A percentile compares a stretch with the other conserved stretches of the same genome.
phyloP scores from a whole-genome alignment of 2,329 filamentous ascomycete species.

The Aspergillus japonicus region DNA sequence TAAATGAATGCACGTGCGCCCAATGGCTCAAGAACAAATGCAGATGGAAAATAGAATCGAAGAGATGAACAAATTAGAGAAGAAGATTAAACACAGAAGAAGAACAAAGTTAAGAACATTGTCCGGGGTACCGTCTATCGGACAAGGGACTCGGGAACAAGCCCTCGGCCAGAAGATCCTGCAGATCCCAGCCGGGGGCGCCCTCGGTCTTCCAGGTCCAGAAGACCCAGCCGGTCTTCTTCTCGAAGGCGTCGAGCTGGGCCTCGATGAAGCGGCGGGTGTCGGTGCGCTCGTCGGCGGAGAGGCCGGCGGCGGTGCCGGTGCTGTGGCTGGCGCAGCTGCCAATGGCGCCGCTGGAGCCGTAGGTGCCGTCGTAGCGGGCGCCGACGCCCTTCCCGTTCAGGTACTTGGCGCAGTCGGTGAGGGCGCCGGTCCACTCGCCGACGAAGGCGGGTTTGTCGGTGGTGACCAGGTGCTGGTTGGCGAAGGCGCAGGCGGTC shows the following conservation, averaged over 20 bases:
- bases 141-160: constrained; percentile 50
- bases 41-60: background rate
- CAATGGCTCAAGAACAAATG: background rate
- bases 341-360: constrained; percentile 51
- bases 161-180: constrained; percentile 42
- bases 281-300: constrained; percentile 35
- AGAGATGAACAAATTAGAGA: background rate
- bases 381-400: constrained; percentile 61
- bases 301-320: constrained; percentile 46
- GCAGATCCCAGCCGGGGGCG: constrained; percentile 51
- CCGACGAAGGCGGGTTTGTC: constrained; percentile 69
- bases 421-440: constrained; percentile 69
- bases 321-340: constrained; percentile 53
- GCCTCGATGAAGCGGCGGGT: constrained; percentile 47
- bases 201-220: constrained; percentile 54
- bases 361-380: constrained; percentile 57
- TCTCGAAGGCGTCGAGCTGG: constrained; percentile 47
- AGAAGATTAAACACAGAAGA: background rate
- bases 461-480: constrained; percentile 47
- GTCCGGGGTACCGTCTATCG: constrained; percentile 33
- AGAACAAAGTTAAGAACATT: constrained; percentile 23
- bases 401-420: constrained; percentile 54
- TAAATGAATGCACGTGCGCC: background rate
- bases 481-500: constrained; percentile 56
- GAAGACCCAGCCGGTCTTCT: constrained; percentile 47